phyloP scores from a whole-genome alignment of 164 flowering plant species.

The Vitis vinifera region ASM3070453v1 NC_081808.1:2671501-2672000 shows the following conservation, averaged over 20 bases:
- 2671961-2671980: too few species aligned
- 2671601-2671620: conserved; percentile 69
- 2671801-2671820: conserved; percentile 69
- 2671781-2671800: conserved; percentile 62
- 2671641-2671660: conserved; percentile 72
- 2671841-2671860: conserved; percentile 43
- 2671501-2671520: conserved; percentile 32
- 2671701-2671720: conserved; percentile 71
- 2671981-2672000: too few species aligned
- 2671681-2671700: conserved; percentile 62
- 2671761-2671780: conserved; percentile 64
- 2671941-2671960: not conserved
- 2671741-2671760: conserved; percentile 63
- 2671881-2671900: conserved; percentile 46
- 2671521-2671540: not conserved
- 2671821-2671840: conserved; percentile 11
- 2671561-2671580: conserved; percentile 76
- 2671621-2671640: conserved; percentile 42
- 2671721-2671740: conserved; percentile 56
- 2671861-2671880: conserved; percentile 46
- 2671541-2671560: conserved; percentile 43
- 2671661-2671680: conserved; percentile 72
- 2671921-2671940: conserved; percentile 14
- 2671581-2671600: conserved; percentile 84
- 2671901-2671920: conserved; percentile 52